Evolutionary conservation across 805 yeast species (phyloP), one percentile per base, ranked within the genome.

Genomic region (Kazachstania viticola): DNA sequence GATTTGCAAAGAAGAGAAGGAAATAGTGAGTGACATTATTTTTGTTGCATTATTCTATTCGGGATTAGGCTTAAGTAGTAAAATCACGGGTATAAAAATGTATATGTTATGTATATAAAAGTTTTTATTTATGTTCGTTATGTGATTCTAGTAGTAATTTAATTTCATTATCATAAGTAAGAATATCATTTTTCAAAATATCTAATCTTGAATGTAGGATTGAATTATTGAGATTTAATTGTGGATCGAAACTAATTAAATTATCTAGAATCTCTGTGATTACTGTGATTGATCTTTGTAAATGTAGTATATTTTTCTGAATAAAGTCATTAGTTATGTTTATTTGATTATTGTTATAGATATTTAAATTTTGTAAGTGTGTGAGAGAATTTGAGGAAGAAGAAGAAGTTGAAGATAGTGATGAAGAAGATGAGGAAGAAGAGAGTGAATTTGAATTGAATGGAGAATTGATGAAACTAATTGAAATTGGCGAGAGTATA

Each of bases 1-100:
- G 88, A 29, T 73, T 81, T 58, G 93, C 93, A 17, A 85, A 39
- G 14, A 39, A 78, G 56, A 55, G 45, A 32, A 29, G 19, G 11
- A n/a, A n/a, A n/a, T n/a, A n/a, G n/a, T n/a, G n/a, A n/a, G n/a
- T n/a, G n/a, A n/a, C n/a, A n/a, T n/a, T n/a, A n/a, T n/a, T n/a
- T n/a, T n/a, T n/a, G n/a, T n/a, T n/a, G n/a, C n/a, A n/a, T n/a
- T n/a, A n/a, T n/a, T n/a, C n/a, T n/a, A n/a, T n/a, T n/a, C n/a
- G n/a, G n/a, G n/a, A n/a, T n/a, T n/a, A n/a, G n/a, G n/a, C n/a
- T n/a, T n/a, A n/a, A n/a, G n/a, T n/a, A n/a, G n/a, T n/a, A n/a
- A n/a, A n/a, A n/a, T n/a, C n/a, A n/a, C n/a, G n/a, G n/a, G n/a
- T n/a, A n/a, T n/a, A n/a, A n/a, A n/a, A n/a, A n/a, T n/a, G n/a